Evolutionary conservation across 306 rosid genomes (phyloP).

Genomic region (Vigna angularis): DNA sequence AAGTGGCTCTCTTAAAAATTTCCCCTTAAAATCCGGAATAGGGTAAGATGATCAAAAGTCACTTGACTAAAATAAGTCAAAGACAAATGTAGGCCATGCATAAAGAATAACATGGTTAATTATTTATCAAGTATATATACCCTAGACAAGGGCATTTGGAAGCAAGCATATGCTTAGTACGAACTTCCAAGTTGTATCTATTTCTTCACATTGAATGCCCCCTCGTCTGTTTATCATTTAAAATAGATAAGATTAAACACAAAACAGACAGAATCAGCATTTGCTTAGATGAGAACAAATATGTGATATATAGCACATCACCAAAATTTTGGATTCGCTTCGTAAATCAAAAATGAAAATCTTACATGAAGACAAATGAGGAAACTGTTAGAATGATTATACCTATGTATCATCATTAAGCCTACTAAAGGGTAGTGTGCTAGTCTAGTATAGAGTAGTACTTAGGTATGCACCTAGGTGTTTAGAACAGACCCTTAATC

Average conservation of each 20-base stretch:
- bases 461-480: too few relatives aligned
- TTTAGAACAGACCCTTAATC: too few relatives aligned
- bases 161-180: not conserved
- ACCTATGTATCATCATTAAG: too few relatives aligned
- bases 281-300: slow-evolving; percentile 15
- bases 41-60: not conserved
- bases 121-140: not conserved
- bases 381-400: too few relatives aligned
- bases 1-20: not conserved
- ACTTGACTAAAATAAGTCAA: not conserved
- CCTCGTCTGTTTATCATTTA: slow-evolving; percentile 11
- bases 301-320: not conserved
- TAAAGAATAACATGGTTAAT: not conserved
- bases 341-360: not conserved
- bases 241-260: not conserved
- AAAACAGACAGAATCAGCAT: not conserved
- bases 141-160: slow-evolving; percentile 28
- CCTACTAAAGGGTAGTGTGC: too few relatives aligned
- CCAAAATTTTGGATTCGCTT: slow-evolving; percentile 8
- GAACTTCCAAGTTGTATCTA: slow-evolving; percentile 12
- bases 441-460: too few relatives aligned
- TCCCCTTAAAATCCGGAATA: not conserved
- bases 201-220: slow-evolving; percentile 15
- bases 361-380: not conserved
- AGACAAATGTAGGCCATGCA: not conserved